Evolutionary conservation across 805 yeast species (phyloP).

Genomic region (Barnettozyma californica): DNA sequence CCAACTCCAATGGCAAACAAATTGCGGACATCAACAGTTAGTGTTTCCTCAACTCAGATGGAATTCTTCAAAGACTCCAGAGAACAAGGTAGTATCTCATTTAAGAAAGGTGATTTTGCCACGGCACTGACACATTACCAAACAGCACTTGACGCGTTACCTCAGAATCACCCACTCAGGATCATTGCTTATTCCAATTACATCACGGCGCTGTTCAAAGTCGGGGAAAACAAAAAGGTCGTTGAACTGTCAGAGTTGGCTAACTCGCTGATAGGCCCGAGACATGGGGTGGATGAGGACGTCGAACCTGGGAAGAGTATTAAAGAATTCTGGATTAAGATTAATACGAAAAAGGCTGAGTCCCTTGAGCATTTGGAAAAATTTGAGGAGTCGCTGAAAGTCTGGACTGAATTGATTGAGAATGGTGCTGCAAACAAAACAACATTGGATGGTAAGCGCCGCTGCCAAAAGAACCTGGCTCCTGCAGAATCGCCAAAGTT

Average conservation of each 20-base stretch:
- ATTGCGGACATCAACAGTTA: not conserved
- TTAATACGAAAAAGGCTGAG: slow-evolving; percentile 71
- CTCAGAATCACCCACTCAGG: slow-evolving; percentile 56
- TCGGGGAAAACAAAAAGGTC: slow-evolving; percentile 55
- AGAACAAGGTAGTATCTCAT: slow-evolving; percentile 54
- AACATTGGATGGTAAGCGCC: slow-evolving; percentile 73
- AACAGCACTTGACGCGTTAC: slow-evolving; percentile 50
- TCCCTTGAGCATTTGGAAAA: slow-evolving; percentile 76
- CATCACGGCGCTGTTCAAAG: slow-evolving; percentile 57
- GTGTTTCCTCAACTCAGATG: slow-evolving; percentile 20
- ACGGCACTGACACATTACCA: slow-evolving; percentile 58
- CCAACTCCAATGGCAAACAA: slow-evolving; percentile 1
- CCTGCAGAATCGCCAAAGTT: slow-evolving; percentile 39
- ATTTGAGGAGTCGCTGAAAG: slow-evolving; percentile 53
- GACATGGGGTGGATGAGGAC: slow-evolving; percentile 34
- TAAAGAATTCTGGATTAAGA: slow-evolving; percentile 69
- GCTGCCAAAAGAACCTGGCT: slow-evolving; percentile 62
- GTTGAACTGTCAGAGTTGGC: slow-evolving; percentile 29
- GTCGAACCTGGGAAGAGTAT: slow-evolving; percentile 48
- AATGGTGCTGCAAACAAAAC: slow-evolving; percentile 62
- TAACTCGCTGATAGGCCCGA: slow-evolving; percentile 29
- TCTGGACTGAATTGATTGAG: slow-evolving; percentile 58
- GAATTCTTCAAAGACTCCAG: slow-evolving; percentile 42
- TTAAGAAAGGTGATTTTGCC: slow-evolving; percentile 78
- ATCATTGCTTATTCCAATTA: slow-evolving; percentile 73